Evolutionary conservation across 208 protist genomes (phyloP).

Genomic region (Chromosphaera perkinsii): DNA sequence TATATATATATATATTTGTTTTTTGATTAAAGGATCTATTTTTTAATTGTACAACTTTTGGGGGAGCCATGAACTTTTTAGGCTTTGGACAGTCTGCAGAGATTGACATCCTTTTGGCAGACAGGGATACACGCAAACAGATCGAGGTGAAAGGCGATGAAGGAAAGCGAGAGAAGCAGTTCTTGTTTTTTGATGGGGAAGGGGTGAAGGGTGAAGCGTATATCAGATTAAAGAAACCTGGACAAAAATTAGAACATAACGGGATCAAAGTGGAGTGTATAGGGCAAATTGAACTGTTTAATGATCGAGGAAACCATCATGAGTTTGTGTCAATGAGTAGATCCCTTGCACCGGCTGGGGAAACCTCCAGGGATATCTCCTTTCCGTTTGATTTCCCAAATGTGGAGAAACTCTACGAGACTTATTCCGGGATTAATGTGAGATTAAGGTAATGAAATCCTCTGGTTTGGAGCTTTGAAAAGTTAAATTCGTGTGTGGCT

Average conservation of each 20-base stretch:
- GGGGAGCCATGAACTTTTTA: too few relatives aligned
- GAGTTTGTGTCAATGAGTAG: slow-evolving; percentile 55
- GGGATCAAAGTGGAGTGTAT: slow-evolving; percentile 44
- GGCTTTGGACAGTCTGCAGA: too few relatives aligned
- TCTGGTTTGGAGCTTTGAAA: not conserved
- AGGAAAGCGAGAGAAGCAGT: too few relatives aligned
- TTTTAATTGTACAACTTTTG: too few relatives aligned
- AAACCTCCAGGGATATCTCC: slow-evolving; percentile 30
- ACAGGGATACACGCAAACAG: too few relatives aligned
- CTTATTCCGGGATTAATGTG: slow-evolving; percentile 77
- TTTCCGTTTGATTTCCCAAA: slow-evolving; percentile 57
- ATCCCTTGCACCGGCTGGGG: slow-evolving; percentile 54
- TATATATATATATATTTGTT: too few relatives aligned
- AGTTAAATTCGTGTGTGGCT: not conserved
- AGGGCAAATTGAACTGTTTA: slow-evolving; percentile 57
- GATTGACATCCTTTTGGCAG: too few relatives aligned
- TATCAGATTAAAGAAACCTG: slow-evolving; percentile 11
- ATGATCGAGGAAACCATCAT: slow-evolving; percentile 54
- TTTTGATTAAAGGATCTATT: too few relatives aligned
- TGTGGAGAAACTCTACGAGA: slow-evolving; percentile 69
- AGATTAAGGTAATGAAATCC: slow-evolving; percentile 47
- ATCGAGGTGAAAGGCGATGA: too few relatives aligned
- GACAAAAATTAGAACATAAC: slow-evolving; percentile 36
- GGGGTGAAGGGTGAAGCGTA: slow-evolving; percentile 8
- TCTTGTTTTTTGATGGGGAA: too few relatives aligned